Evolutionary conservation across 352 stramenopile genomes (phyloP).

Genomic region (Pythium oligandrum): DNA sequence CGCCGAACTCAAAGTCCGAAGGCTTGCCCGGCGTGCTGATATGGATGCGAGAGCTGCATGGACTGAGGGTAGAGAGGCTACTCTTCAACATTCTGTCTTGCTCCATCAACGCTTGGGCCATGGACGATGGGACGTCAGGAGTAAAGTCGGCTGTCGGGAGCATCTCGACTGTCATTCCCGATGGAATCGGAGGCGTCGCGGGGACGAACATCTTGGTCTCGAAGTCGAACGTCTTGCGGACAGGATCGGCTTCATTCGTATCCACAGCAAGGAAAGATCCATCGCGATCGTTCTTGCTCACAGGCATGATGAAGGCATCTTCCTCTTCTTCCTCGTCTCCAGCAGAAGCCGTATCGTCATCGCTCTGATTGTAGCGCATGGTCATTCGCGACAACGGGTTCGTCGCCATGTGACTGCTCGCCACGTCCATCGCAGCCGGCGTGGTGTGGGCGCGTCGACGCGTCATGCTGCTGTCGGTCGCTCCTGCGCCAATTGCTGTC

Average conservation of each 20-base stretch:
- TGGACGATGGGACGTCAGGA: slow-evolving; percentile 25
- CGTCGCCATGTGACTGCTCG: slow-evolving; percentile 26
- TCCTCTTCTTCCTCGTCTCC: slow-evolving; percentile 2
- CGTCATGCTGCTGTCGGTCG: slow-evolving; percentile 11
- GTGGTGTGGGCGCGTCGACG: slow-evolving; percentile 46
- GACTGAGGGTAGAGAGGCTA: not conserved
- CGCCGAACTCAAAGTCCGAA: slow-evolving; percentile 1
- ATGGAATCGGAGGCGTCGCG: slow-evolving; percentile 42
- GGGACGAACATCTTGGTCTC: slow-evolving; percentile 28
- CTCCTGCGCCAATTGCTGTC: slow-evolving; percentile 9
- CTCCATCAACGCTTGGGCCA: slow-evolving; percentile 6
- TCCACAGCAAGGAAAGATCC: slow-evolving; percentile 53
- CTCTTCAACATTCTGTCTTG: not conserved
- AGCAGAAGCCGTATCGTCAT: slow-evolving; percentile 2
- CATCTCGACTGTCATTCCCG: slow-evolving; percentile 43
- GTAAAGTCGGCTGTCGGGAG: slow-evolving; percentile 34
- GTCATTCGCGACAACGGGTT: slow-evolving; percentile 49
- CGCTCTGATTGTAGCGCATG: slow-evolving; percentile 28
- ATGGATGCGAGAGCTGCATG: slow-evolving; percentile 12
- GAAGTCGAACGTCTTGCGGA: slow-evolving; percentile 40
- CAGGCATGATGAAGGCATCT: not conserved
- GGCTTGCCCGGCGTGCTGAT: slow-evolving; percentile 11
- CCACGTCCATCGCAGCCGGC: slow-evolving; percentile 16
- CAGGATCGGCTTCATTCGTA: slow-evolving; percentile 39
- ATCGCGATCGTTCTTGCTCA: slow-evolving; percentile 22